Evolutionary conservation across 2,329 filamentous ascomycete genomes (phyloP), one percentile per base, ranked within the genome.

Genomic region (Neophaeococcomyces mojaviensis): DNA sequence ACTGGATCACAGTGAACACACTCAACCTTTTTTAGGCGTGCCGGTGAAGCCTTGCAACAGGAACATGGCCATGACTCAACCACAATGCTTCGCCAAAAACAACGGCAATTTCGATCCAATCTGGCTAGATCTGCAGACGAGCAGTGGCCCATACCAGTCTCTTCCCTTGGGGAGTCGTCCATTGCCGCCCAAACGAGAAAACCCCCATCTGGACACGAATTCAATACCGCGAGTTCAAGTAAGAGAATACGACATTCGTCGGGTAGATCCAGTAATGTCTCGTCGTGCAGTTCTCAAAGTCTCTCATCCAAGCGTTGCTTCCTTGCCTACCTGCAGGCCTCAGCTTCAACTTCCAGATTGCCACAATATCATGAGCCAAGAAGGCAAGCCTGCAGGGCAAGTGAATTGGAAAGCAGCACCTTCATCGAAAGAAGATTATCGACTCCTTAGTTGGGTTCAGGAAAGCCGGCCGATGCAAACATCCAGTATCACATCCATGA

Each of bases 401-500:
- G 16, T 15, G 30, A 13, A 20, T 3, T 7, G 15, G 9, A 35
- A n/a, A 20, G 18, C 18, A 19, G n/a, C 30, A 35, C 4, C 52
- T 15, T 48, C 49, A 9, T 44, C 46, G 12, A 49, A 49, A 49
- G 54, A 54, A 50, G 53, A 54, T 44, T 51, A 37, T 50, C 55
- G 24, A 53, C 45, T 47, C 60, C 53, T 4, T 49, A 56, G 34
- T 58, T 58, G 24, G 50, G 39, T 12, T 46, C 24, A 51, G 55
- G 19, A 49, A 53, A 9, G 32, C 13, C 31, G 31, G 32, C 19
- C 22, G 9, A 22, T 8, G 16, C 42, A 40, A 18, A 10, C 13
- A 20, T 66, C 61, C 60, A 68, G 61, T 64, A 64, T 59, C 63
- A 68, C 58, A 54, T 63, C 57, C 60, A 68, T 61, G 59, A 60